These are phyloP conservation scores for Tylopilus rubrobrunneus DNA, from an alignment of 768 basidiomycete genomes.

Conservation along the genomic window DNA sequence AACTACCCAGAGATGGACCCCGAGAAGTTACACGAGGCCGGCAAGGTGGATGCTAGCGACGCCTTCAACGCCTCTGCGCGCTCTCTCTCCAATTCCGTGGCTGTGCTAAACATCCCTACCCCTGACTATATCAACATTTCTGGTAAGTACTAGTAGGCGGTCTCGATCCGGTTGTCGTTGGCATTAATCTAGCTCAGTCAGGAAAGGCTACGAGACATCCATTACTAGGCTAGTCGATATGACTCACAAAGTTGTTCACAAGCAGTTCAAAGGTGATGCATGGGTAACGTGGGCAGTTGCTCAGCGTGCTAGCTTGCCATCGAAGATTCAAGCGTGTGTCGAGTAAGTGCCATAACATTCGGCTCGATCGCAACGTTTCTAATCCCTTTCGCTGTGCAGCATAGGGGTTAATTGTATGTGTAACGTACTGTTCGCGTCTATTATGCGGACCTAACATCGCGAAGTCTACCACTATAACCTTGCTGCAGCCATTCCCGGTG, in stretches of 20 bases:
- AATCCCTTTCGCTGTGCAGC: background rate
- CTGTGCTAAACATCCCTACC: background rate
- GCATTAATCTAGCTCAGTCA: background rate
- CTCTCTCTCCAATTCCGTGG: background rate
- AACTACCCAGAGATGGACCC: background rate
- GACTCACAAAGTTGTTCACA: background rate
- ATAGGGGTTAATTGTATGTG: conserved; percentile 3
- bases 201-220: background rate
- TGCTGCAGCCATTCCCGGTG: background rate
- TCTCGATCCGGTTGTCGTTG: too few relatives aligned
- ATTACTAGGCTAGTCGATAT: background rate
- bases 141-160: background rate
- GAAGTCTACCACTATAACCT: background rate
- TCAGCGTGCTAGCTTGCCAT: background rate
- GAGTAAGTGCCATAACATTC: background rate
- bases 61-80: background rate
- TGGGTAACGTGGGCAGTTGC: conserved; percentile 8
- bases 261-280: conserved; percentile 4
- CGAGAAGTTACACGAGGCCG: background rate
- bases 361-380: background rate
- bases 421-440: background rate
- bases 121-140: background rate
- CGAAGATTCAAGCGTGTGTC: conserved; percentile 5
- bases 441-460: background rate
- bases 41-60: background rate